Evolutionary conservation across 768 basidiomycete species (phyloP).

Genomic region (Lyophyllum atratum): DNA sequence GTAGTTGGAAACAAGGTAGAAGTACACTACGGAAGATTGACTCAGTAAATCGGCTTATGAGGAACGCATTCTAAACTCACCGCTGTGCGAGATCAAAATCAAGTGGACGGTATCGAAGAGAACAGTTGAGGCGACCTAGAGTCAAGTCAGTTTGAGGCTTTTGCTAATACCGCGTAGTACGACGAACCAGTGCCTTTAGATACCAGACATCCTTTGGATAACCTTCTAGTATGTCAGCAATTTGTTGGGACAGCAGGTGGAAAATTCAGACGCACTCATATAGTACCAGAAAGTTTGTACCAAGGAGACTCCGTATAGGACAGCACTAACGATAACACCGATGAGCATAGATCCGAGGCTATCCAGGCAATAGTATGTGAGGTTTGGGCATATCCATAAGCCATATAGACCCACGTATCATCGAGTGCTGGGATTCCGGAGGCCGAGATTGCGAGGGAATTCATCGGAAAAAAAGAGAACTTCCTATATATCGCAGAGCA

Average conservation of each 20-base stretch:
- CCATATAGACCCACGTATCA: background rate
- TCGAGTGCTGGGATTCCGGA: constrained; percentile 2
- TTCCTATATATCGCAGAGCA: background rate
- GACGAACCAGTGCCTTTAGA: constrained; percentile 4
- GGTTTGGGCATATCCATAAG: background rate
- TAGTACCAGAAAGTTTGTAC: constrained; percentile 8
- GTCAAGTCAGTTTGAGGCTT: background rate
- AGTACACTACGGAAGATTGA: background rate
- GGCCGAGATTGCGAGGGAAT: background rate
- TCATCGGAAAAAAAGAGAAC: background rate
- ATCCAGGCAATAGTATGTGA: background rate
- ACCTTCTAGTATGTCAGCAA: background rate
- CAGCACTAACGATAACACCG: constrained; percentile 10
- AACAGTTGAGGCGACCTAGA: background rate
- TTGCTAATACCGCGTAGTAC: background rate
- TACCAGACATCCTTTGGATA: constrained; percentile 8
- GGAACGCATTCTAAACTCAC: background rate
- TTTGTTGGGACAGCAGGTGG: background rate
- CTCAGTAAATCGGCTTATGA: background rate
- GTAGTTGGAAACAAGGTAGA: constrained; percentile 5
- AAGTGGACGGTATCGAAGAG: constrained; percentile 5
- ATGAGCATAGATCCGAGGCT: constrained; percentile 11
- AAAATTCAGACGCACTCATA: background rate
- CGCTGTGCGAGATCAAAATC: constrained; percentile 6
- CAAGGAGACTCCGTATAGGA: constrained; percentile 8